Base-by-base conservation (phyloP, 2,329 filamentous ascomycete genomes). In the Exophiala calicioides region DNA sequence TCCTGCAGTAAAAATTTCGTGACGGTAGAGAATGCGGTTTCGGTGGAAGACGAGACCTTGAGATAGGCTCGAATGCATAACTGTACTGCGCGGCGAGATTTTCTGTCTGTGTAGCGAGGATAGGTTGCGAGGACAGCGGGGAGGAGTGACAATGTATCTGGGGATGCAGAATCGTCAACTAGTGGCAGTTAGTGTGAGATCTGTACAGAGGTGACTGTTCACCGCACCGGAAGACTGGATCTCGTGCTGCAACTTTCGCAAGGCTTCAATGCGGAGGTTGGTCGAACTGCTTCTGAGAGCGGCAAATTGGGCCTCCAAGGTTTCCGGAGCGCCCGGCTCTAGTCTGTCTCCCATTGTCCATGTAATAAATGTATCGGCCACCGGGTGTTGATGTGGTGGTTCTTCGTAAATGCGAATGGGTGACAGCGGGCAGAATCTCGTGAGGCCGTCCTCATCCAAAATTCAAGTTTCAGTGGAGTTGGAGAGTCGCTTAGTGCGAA, bases 61-160 rank as follows among this genome's bases (percentile, higher is more conserved):
- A 90, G 76, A 56, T 91, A 75, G 40, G 81, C 76, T 55, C 76
- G 72, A 46, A 98, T 77, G 65, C 90, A 95, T 70, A 79, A 76
- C 66, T 95, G 87, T 23, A 90, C 89, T 27, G 88, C 89, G 59
- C 83, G 79, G 58, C 93, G 82, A 33, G 93, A 97, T 56, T 81
- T 74, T 60, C 90, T 83, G 70, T 98, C 93, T 68, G 83, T 73
- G 68, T 97, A 98, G 59, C 86, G 82, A 52, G 88, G 81, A 64
- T 96, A 90, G 40, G 90, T 96, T 65, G 82, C 82, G 71, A 97
- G 91, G 23, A 98, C 80, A 24, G 43, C 34, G 31, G 52, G 49
- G 9, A 55, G 31, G 12, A 46, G 12, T 12, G 20, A 41, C 35
- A 40, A 19, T 21, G 37, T 10, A 20, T 35, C 23, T 31, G 33